Evolutionary conservation across 75 land plant genomes (phyloP).

Genomic region (Pseudotsuga menziesii): DNA sequence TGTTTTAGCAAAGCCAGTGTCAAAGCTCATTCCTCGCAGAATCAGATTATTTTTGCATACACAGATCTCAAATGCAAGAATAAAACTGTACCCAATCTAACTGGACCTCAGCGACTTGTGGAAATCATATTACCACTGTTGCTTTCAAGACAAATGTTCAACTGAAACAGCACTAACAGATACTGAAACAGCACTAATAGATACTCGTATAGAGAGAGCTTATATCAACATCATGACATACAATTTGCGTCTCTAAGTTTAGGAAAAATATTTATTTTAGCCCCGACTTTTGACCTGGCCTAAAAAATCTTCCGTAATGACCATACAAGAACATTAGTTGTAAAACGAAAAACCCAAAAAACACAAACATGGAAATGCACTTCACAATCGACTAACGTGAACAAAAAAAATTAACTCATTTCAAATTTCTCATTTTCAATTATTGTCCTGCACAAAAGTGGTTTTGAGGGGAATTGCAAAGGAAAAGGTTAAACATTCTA

Average conservation of each 20-base stretch:
- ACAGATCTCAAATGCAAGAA: not conserved
- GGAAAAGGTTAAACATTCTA: too few species aligned
- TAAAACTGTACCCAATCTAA: constrained; percentile 1
- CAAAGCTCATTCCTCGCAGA: not conserved
- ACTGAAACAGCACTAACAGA: not conserved
- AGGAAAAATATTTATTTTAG: not conserved
- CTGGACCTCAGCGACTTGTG: not conserved
- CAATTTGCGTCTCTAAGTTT: not conserved
- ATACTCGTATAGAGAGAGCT: not conserved
- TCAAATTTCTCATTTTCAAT: too few species aligned
- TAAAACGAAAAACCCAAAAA: not conserved
- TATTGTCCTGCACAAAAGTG: too few species aligned
- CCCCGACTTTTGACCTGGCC: too few species aligned
- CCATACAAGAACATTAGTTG: not conserved
- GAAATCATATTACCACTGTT: not conserved
- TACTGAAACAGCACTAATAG: not conserved
- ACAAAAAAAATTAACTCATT: too few species aligned
- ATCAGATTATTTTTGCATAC: not conserved
- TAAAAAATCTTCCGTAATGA: not conserved
- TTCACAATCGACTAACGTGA: not conserved
- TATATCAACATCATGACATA: not conserved
- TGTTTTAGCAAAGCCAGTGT: not conserved
- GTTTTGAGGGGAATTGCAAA: too few species aligned
- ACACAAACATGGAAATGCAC: not conserved
- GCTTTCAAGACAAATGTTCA: not conserved